Conservation (phyloP, 2,329 filamentous ascomycete species). For the Ilyonectria sp. region DNA sequence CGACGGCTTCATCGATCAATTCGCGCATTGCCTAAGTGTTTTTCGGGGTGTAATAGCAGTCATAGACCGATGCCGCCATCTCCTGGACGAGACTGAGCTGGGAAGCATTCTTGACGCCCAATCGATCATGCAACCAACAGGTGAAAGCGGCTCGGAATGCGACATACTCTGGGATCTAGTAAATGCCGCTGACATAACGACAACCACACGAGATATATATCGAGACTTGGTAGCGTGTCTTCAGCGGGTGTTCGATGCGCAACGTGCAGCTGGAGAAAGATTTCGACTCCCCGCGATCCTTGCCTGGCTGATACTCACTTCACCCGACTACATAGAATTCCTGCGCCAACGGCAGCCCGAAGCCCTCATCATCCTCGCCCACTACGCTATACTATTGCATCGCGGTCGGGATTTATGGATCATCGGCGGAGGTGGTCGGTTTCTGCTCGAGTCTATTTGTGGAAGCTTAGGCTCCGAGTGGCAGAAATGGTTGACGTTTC, state of each 20-base stretch:
- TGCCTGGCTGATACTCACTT: conserved; percentile 33
- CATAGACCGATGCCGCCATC: not conserved
- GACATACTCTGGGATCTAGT: not conserved
- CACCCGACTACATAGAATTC: conserved; percentile 18
- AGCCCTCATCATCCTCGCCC: conserved; percentile 20
- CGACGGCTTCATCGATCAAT: conserved; percentile 2
- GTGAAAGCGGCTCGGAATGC: conserved; percentile 17
- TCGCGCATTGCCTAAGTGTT: conserved; percentile 29
- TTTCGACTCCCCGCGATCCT: conserved; percentile 34
- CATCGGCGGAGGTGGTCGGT: conserved; percentile 23
- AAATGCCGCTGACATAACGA: not conserved
- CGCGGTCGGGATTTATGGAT: conserved; percentile 32
- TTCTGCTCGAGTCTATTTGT: conserved; percentile 24
- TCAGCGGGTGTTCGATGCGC: conserved; percentile 32
- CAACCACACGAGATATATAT: conserved; percentile 1
- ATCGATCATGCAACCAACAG: not conserved
- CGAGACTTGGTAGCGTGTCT: conserved; percentile 1
- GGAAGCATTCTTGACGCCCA: conserved; percentile 28
- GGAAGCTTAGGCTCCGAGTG: conserved; percentile 28
- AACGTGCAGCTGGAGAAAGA: not conserved
- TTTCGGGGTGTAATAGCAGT: conserved; percentile 33
- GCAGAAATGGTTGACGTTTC: conserved; percentile 25
- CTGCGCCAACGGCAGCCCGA: conserved; percentile 3
- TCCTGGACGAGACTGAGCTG: conserved; percentile 19
- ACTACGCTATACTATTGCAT: conserved; percentile 34